Percentiles rank a stretch among this genome's conserved stretches.
Conservation (phyloP, 352 stramenopile species). For the Pythium pyrilobum region DNA sequence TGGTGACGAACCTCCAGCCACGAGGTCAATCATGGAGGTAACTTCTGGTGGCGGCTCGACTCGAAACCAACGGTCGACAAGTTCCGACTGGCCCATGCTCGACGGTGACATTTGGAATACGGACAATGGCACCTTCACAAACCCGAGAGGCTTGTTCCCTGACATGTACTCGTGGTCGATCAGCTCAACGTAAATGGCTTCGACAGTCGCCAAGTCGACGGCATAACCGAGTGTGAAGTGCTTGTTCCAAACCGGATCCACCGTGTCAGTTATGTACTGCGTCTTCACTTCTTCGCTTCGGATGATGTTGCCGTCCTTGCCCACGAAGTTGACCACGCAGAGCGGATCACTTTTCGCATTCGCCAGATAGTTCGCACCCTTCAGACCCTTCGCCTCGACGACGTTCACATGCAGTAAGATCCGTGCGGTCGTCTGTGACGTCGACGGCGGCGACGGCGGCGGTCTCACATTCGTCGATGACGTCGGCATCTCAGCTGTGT, state of each 20-base stretch:
- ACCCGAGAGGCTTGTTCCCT: constrained; percentile 47
- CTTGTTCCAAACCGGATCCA: constrained; percentile 54
- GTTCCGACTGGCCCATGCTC: constrained; percentile 47
- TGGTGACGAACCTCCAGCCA: constrained; percentile 17
- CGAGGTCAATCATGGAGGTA: constrained; percentile 4
- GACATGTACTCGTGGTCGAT: constrained; percentile 54
- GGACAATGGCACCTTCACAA: constrained; percentile 49
- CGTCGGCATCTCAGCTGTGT: background rate
- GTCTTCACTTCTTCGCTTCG: constrained; percentile 56
- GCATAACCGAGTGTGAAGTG: constrained; percentile 40
- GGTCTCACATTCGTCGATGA: background rate
- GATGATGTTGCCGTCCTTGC: constrained; percentile 50
- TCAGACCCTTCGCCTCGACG: constrained; percentile 43
- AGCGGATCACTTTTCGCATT: constrained; percentile 72
- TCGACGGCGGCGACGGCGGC: constrained; percentile 7
- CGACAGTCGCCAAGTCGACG: constrained; percentile 46
- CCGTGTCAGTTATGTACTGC: constrained; percentile 36
- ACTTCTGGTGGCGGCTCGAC: constrained; percentile 37
- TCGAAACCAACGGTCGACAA: constrained; percentile 63
- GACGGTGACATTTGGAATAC: constrained; percentile 62
- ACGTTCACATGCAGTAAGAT: constrained; percentile 52
- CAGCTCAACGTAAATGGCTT: constrained; percentile 57
- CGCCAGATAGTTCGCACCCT: constrained; percentile 32
- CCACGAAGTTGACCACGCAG: constrained; percentile 55
- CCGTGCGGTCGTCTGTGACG: constrained; percentile 14